A percentile compares a stretch with the other conserved stretches of the same genome.
Evolutionary conservation across 2,329 filamentous ascomycete genomes (phyloP).

Genomic region (Xylariaceae sp.): DNA sequence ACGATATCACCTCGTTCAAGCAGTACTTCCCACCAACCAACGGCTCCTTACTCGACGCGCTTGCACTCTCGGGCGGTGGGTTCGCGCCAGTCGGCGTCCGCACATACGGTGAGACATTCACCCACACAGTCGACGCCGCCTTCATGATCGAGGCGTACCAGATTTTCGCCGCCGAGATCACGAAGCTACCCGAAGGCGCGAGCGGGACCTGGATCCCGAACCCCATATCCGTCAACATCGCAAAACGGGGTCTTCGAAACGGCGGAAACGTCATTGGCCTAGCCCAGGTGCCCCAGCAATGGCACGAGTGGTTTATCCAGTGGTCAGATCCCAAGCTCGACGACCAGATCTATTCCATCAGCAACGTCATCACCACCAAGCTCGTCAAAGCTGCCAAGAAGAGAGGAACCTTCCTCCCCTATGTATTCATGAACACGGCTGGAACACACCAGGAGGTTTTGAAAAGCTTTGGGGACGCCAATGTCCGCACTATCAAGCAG

Average conservation of each 20-base stretch:
- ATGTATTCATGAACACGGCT: neutral
- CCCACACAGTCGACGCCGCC: neutral
- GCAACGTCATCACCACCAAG: neutral
- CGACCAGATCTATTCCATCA: neutral
- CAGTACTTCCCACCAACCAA: conserved; percentile 1
- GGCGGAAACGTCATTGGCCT: neutral
- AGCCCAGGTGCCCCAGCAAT: neutral
- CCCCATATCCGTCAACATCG: neutral
- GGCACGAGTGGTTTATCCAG: conserved; percentile 1
- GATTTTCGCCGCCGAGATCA: neutral
- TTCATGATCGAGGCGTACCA: neutral
- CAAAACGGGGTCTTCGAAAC: neutral
- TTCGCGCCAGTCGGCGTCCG: neutral
- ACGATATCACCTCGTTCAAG: neutral
- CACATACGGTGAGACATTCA: neutral
- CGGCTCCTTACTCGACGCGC: neutral
- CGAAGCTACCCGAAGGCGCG: neutral
- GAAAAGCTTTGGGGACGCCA: neutral
- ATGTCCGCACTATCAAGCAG: neutral
- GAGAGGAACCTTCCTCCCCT: neutral
- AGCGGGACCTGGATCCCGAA: neutral
- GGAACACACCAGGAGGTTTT: neutral
- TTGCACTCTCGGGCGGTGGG: neutral
- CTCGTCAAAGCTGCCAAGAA: neutral
- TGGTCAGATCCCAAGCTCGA: neutral